phyloP scores from a whole-genome alignment of 805 yeast genomes.

The Yarrowia keelungensis region DNA sequence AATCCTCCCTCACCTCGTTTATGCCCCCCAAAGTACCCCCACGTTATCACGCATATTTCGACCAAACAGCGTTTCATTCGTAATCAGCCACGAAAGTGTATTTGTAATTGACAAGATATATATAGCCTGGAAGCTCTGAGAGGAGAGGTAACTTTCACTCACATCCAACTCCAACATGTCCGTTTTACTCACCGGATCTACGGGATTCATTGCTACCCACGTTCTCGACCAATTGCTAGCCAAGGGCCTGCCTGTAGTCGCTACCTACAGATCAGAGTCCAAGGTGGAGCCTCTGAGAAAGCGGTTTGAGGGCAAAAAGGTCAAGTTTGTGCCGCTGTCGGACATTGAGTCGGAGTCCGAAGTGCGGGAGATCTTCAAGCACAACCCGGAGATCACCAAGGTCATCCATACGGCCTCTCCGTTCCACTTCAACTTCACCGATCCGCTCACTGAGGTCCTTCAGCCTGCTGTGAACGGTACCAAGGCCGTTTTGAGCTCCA shows the following conservation, averaged over 20 bases:
- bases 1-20: not conserved
- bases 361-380: slow-evolving; percentile 59
- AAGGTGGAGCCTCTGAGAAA: slow-evolving; percentile 52
- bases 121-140: not conserved
- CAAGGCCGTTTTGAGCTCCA: slow-evolving; percentile 53
- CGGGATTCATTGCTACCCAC: slow-evolving; percentile 58
- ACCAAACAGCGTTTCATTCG: not conserved
- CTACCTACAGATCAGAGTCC: slow-evolving; percentile 55
- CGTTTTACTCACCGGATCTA: slow-evolving; percentile 56
- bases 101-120: slow-evolving; percentile 2
- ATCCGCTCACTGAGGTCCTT: slow-evolving; percentile 54
- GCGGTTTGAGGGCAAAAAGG: slow-evolving; percentile 44
- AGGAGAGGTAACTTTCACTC: not conserved
- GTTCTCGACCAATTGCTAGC: slow-evolving; percentile 52
- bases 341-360: slow-evolving; percentile 48
- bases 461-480: slow-evolving; percentile 60
- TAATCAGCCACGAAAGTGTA: slow-evolving; percentile 22
- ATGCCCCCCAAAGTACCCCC: not conserved
- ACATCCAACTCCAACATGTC: slow-evolving; percentile 1
- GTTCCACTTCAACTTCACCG: slow-evolving; percentile 47
- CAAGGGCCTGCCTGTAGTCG: slow-evolving; percentile 55
- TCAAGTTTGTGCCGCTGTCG: slow-evolving; percentile 47
- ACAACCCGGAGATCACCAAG: slow-evolving; percentile 50
- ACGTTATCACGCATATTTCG: slow-evolving; percentile 3
- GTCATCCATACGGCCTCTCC: slow-evolving; percentile 56